phyloP scores from a whole-genome alignment of 106 monocot species.

The Cymbidium sinense region DNA sequence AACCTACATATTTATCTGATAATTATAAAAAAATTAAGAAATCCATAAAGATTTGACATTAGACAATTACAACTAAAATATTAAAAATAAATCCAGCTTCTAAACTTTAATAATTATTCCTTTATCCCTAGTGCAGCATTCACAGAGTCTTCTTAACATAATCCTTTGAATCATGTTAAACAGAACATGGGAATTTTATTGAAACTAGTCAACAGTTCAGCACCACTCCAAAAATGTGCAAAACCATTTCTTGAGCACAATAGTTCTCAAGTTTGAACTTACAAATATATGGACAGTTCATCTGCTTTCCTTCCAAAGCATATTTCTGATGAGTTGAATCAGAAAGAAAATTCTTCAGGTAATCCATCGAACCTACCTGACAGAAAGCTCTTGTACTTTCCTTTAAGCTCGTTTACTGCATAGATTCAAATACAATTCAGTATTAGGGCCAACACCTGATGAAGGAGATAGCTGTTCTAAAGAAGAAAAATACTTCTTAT shows the following conservation, averaged over 20 bases:
- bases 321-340: slow-evolving; percentile 2
- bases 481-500: neutral
- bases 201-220: too few species aligned
- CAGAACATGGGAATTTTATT: too few species aligned
- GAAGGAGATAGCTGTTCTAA: neutral
- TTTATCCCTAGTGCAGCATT: too few species aligned
- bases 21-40: too few species aligned
- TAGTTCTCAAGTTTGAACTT: neutral
- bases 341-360: slow-evolving; percentile 64
- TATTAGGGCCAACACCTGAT: neutral
- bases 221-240: too few species aligned
- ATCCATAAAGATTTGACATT: too few species aligned
- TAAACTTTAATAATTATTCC: too few species aligned
- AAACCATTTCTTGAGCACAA: neutral
- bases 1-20: too few species aligned
- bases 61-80: too few species aligned
- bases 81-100: too few species aligned
- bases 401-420: slow-evolving; percentile 63
- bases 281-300: neutral
- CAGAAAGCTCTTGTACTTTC: slow-evolving; percentile 66
- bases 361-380: slow-evolving; percentile 53
- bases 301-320: neutral
- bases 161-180: too few species aligned
- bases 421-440: neutral
- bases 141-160: too few species aligned